These are phyloP conservation scores for Trifolium dubium DNA, from an alignment of 306 rosid species.

Conservation along the genomic window DNA sequence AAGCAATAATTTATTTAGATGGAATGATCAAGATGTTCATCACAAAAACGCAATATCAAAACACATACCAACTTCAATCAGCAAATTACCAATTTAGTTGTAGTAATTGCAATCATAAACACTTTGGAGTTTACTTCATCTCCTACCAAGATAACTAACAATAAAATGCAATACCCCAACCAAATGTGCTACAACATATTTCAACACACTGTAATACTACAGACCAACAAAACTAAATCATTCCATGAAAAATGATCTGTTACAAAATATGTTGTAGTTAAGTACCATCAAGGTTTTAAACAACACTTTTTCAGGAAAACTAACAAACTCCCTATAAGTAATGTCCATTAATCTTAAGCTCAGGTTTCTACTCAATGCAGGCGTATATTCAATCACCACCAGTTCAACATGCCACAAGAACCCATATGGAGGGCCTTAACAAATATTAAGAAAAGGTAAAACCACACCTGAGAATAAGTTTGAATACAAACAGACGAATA, in stretches of 20 bases:
- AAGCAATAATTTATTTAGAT: conserved; percentile 1
- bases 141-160: background rate
- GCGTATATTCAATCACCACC: background rate
- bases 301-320: conserved; percentile 1
- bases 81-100: background rate
- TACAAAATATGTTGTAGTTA: conserved; percentile 5
- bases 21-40: background rate
- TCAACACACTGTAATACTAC: background rate
- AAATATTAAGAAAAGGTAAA: conserved; percentile 7
- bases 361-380: background rate
- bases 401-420: background rate
- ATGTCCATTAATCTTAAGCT: conserved; percentile 10
- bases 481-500: background rate
- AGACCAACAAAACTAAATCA: background rate
- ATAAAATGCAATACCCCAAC: background rate
- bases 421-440: background rate
- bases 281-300: background rate
- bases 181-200: conserved; percentile 16
- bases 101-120: background rate
- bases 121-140: background rate
- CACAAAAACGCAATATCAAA: conserved; percentile 7
- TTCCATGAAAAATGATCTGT: background rate
- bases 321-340: background rate
- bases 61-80: conserved; percentile 7
- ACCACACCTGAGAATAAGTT: background rate